These are phyloP conservation scores for Suzukiozyma palmioleophila DNA, from an alignment of 1,139 yeast species.

Conservation along the genomic window DNA sequence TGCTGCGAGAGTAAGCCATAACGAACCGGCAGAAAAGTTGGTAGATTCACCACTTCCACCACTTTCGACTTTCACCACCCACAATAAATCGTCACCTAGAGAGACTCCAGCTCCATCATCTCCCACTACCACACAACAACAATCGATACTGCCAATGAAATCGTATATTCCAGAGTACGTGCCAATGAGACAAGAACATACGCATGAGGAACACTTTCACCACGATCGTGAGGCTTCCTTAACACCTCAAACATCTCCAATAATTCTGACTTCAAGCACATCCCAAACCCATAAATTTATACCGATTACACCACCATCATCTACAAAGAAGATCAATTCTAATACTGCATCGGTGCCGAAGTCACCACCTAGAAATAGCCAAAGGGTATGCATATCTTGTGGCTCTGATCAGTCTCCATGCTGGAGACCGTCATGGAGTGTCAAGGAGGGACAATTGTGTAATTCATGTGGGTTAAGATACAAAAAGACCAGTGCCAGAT, in stretches of 20 bases:
- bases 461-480: constrained; percentile 94
- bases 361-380: constrained; percentile 36
- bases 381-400: constrained; percentile 80
- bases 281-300: constrained; percentile 28
- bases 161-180: constrained; percentile 4
- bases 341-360: constrained; percentile 24
- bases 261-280: constrained; percentile 3
- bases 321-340: constrained; percentile 25
- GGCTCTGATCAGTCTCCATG: constrained; percentile 92
- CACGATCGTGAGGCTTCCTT: constrained; percentile 6
- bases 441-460: constrained; percentile 85
- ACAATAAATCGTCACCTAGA: constrained; percentile 3
- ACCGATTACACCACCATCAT: constrained; percentile 43
- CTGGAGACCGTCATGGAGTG: constrained; percentile 98
- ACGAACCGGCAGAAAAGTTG: not conserved
- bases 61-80: constrained; percentile 3
- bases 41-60: not conserved
- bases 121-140: not conserved
- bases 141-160: constrained; percentile 1
- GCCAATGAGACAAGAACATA: not conserved
- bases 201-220: constrained; percentile 11
- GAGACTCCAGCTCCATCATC: constrained; percentile 4
- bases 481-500: constrained; percentile 90
- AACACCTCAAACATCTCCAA: constrained; percentile 5
- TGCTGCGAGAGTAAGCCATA: constrained; percentile 1